A percentile compares a stretch with the other conserved stretches of the same genome.
Evolutionary conservation across 164 flowering plant species (phyloP).

Genomic region (Buxus sempervirens): DNA sequence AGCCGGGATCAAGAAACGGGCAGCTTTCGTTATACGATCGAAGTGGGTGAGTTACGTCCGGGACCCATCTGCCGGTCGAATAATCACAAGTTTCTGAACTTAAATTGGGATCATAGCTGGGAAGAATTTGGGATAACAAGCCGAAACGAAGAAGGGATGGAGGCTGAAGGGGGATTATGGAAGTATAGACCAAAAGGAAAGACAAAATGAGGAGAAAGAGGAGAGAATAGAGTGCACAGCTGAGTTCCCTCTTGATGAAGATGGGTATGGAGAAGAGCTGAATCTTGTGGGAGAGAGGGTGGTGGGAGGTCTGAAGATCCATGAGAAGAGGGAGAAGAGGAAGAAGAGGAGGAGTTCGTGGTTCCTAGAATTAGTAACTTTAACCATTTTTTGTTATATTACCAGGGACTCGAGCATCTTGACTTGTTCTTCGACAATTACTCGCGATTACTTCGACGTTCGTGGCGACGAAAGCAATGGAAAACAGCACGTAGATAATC

Average conservation of each 20-base stretch:
- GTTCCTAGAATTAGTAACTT: no score
- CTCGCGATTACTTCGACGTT: no score
- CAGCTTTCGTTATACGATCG: constrained; percentile 44
- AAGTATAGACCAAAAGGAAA: constrained; percentile 13
- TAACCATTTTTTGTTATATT: no score
- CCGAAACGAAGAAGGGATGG: constrained; percentile 13
- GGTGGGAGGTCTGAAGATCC: constrained; percentile 28
- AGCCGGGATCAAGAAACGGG: constrained; percentile 67
- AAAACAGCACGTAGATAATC: no score
- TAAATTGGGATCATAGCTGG: not conserved
- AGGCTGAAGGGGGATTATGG: constrained; percentile 17
- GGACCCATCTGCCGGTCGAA: constrained; percentile 59
- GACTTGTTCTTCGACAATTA: no score
- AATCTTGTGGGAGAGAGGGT: constrained; percentile 9
- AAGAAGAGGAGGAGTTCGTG: no score
- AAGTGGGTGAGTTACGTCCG: constrained; percentile 26
- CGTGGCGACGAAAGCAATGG: no score
- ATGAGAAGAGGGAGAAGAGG: constrained; percentile 25
- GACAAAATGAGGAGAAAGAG: constrained; percentile 14
- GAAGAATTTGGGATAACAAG: constrained; percentile 17
- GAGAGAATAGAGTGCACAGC: constrained; percentile 19
- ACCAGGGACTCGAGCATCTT: no score
- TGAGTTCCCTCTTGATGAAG: constrained; percentile 20
- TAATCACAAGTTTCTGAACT: constrained; percentile 41
- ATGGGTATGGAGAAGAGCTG: constrained; percentile 9